Base-by-base conservation (phyloP, 2,329 filamentous ascomycete species). In the Talaromyces albobiverticillius region DNA sequence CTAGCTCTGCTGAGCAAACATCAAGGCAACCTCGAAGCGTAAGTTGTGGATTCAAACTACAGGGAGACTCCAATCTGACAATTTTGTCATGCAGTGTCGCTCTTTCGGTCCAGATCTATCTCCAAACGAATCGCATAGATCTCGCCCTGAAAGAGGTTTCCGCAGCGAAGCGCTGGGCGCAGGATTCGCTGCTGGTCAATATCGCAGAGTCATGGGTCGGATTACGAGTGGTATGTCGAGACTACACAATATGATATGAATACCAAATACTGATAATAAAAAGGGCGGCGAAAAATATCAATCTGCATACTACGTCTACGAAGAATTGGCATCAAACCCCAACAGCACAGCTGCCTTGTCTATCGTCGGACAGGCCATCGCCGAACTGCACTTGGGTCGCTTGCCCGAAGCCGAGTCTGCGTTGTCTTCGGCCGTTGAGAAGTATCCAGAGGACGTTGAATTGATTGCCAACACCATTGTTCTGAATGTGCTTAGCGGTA, bases 251-350 rank as follows among this genome's bases (percentile, higher is more conserved):
- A 22, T 3, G 8, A 36, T 4, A 25, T 4, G n/a, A 20, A 4
- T n/a, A 29, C 25, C 8, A 8, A 29, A 22, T 25, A 34, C 29
- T 56, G 18, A 53, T 9, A 41, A 46, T 2, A 51, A 23, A 47
- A 57, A 95, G 88, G 93, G 93, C 67, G 92, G 92, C 62, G 91
- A 96, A 63, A 94, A 90, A 71, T 97, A 97, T 74, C 94, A 97
- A 68, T 89, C 94, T 67, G 87, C 93, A 16, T 97, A 95, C 75
- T 97, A 99, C 79, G 93, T 97, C 57, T 97, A 90, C 67, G 93
- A 97, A 74, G 94, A 99, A 73, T 83, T 97, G 46, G 93, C 94
- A 4, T 90, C 95, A 68, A 87, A 89, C 25, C 87, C 91, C 2
- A 85, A 89, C 29, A 91, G 89, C 16, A 86, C 90, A 46, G 89